Evolutionary conservation across 495 filamentous ascomycete species (phyloP), one percentile per base, ranked within the genome.

Genomic region (Podospora pseudoanserina): DNA sequence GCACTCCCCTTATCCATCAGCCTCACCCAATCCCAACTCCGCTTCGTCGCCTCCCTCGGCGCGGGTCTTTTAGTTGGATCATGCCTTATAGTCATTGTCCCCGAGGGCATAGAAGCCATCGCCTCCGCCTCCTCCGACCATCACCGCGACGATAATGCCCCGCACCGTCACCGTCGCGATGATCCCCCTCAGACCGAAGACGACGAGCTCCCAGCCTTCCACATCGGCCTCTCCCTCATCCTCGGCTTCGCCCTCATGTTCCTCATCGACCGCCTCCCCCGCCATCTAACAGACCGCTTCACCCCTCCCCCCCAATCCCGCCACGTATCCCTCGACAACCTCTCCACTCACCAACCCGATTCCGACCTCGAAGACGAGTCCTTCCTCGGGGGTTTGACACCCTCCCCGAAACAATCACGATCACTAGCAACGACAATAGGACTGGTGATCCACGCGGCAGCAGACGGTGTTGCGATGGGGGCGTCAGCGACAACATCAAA

Each of bases 161-260:
- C 39, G 9, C 39, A 49, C 39, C 39, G 39, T 3, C 15, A 11
- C 39, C 39, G 39, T 3, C 39, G 39, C 7, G 39, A 49, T 13
- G 39, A 16, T 11, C 39, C 13, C 39, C 39, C 39, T 11, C 39
- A 49, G 15, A 13, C 39, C 39, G 30, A 73, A 57, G 70, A 75
- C 18, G 71, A 82, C 20, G 81, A 82, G 44, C 75, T 85, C 5
- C 79, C 84, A 20, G 86, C 84, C 0, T 85, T 86, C 68, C 83
- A 85, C 66, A 91, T 98, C 63, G 96, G 96, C 15, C 80, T 97
- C 63, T 90, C 94, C 0, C 80, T 99, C 16, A 88, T 96, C 67
- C 81, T 91, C 23, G 95, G 95, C 13, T 99, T 99, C 79, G 88
- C 96, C 68, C 83, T 99, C 67, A 99, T 99, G 95, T 97, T 96